Evolutionary conservation across 129 eudicot species (phyloP).

Genomic region (Silybum marianum): DNA sequence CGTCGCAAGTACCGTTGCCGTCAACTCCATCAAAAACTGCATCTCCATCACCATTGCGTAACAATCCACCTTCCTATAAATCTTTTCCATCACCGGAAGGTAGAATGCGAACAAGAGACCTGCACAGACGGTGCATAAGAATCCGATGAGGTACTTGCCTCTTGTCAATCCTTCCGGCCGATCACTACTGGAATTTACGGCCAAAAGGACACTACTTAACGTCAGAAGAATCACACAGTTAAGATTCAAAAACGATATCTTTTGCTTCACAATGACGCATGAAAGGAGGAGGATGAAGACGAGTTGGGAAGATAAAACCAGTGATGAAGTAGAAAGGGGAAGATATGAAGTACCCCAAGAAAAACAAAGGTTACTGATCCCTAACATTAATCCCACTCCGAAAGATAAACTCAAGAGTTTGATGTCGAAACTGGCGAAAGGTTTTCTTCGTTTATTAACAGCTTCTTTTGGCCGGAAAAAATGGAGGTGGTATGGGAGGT

Average conservation of each 20-base stretch:
- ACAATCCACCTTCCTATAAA: slow-evolving; percentile 57
- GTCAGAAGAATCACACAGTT: slow-evolving; percentile 77
- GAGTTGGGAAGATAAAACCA: slow-evolving; percentile 67
- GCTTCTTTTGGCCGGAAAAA: not conserved
- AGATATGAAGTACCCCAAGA: slow-evolving; percentile 82
- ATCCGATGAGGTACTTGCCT: slow-evolving; percentile 56
- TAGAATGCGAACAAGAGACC: slow-evolving; percentile 72
- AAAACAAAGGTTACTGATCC: slow-evolving; percentile 62
- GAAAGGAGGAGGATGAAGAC: slow-evolving; percentile 63
- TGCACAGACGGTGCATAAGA: slow-evolving; percentile 56
- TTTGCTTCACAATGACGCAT: slow-evolving; percentile 58
- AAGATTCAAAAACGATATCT: slow-evolving; percentile 57
- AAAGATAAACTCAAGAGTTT: slow-evolving; percentile 33
- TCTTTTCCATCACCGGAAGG: slow-evolving; percentile 72
- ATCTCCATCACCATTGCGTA: slow-evolving; percentile 81
- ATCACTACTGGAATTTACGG: slow-evolving; percentile 42
- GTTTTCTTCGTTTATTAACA: slow-evolving; percentile 33
- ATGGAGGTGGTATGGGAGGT: slow-evolving; percentile 43
- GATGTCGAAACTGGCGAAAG: slow-evolving; percentile 48
- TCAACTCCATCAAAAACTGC: slow-evolving; percentile 80
- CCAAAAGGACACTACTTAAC: slow-evolving; percentile 63
- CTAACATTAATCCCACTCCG: slow-evolving; percentile 50
- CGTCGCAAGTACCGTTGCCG: slow-evolving; percentile 69
- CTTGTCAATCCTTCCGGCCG: slow-evolving; percentile 44
- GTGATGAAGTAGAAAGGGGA: slow-evolving; percentile 69